Conservation (phyloP, 2,329 filamentous ascomycete genomes). For the Colletotrichum cordylinicola region DNA sequence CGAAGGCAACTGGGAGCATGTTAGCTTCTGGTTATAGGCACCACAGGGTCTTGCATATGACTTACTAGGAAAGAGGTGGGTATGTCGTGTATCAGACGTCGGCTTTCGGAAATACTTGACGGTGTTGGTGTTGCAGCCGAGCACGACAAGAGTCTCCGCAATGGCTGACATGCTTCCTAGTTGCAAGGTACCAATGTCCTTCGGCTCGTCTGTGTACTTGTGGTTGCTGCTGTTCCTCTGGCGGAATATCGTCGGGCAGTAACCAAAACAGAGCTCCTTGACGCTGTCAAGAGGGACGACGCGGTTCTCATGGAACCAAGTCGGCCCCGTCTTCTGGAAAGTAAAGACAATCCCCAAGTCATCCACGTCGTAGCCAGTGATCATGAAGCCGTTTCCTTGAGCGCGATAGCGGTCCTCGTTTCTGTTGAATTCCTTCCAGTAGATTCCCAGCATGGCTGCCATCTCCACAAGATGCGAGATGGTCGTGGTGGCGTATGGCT, state of each 20-base stretch:
- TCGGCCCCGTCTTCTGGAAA: slow-evolving; percentile 41
- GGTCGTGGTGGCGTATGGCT: slow-evolving; percentile 40
- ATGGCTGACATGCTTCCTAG: slow-evolving; percentile 32
- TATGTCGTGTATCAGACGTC: slow-evolving; percentile 15
- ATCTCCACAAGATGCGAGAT: slow-evolving; percentile 41
- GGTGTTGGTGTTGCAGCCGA: slow-evolving; percentile 43
- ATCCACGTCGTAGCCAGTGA: slow-evolving; percentile 33
- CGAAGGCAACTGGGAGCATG: slow-evolving; percentile 35
- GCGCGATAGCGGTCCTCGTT: slow-evolving; percentile 39
- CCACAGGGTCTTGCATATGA: rapidly evolving
- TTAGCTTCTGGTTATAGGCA: background rate
- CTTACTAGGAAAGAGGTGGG: slow-evolving; percentile 31
- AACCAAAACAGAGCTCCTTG: slow-evolving; percentile 46
- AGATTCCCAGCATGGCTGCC: slow-evolving; percentile 40
- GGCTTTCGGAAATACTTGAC: slow-evolving; percentile 32
- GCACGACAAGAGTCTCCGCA: slow-evolving; percentile 38
- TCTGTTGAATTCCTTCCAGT: slow-evolving; percentile 47
- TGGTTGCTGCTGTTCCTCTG: background rate
- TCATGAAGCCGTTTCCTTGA: slow-evolving; percentile 40
- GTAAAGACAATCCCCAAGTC: slow-evolving; percentile 45
- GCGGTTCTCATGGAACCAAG: slow-evolving; percentile 38
- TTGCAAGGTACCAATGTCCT: slow-evolving; percentile 24
- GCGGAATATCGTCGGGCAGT: slow-evolving; percentile 43
- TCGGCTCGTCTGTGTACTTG: slow-evolving; percentile 25
- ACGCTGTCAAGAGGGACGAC: slow-evolving; percentile 40